Evolutionary conservation across 352 stramenopile species (phyloP), one percentile per base, ranked within the genome.

Genomic region (Pythium myriotylum): DNA sequence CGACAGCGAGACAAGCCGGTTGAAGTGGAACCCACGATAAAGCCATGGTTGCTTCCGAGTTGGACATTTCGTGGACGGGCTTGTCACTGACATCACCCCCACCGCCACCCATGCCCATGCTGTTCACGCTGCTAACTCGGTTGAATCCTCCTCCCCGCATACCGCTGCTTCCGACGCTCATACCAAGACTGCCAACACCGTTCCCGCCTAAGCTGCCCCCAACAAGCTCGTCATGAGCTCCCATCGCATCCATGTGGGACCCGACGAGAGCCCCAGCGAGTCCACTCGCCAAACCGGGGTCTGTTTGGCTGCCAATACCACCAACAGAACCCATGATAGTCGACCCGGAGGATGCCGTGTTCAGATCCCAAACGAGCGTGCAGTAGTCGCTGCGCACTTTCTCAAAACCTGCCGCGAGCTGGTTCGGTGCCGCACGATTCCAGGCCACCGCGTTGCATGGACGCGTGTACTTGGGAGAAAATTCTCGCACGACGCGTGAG

Each of bases 301-400:
- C 33, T 8, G 37, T 59, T 26, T 59, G 51, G 20, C 51, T 59
- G n/a, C 47, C 45, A 16, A 45, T 40, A 12, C 32, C 55, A 23
- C 63, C 54, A 4, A 57, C 63, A 3, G 58, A 56, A 14, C 65
- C 65, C 41, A 56, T 65, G 53, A 67, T 67, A 46, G 58, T 65
- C 43, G 58, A 67, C 0, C 65, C 65, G 1, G 45, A 56, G 3
- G 64, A 52, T n/a, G 69, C 74, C 41, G 73, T 76, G 26, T 89
- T 89, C 20, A 95, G 65, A 53, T 95, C 86, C 86, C 86, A 95
- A 32, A 95, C 86, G 2, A 95, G 65, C 22, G 86, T 92, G 41
- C 86, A 95, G 40, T 84, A 93, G 58, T 94, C 86, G 48, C 81
- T 91, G 40, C 86, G 83, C 23, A 95, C 84, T 67, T 95, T 95